Percentiles rank a stretch among this genome's conserved stretches.
Conservation (phyloP, 73 alveolate genomes). For the Stentor coeruleus region DNA sequence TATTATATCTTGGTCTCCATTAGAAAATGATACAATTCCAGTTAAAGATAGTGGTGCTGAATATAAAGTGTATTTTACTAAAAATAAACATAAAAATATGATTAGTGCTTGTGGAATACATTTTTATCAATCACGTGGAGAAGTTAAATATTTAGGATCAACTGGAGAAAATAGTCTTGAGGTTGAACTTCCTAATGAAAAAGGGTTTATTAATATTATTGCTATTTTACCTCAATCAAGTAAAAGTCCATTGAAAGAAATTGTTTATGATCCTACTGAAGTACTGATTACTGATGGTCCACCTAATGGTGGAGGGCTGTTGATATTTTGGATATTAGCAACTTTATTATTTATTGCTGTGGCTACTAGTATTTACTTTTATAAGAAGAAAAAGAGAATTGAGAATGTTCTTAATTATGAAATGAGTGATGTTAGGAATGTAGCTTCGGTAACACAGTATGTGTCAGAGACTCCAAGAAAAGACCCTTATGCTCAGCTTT, state of each 20-base stretch:
- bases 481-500: too few relatives aligned
- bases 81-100: neutral
- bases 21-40: neutral
- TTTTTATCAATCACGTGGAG: neutral
- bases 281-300: neutral
- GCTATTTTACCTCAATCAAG: neutral
- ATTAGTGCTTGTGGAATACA: neutral
- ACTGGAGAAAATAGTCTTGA: neutral
- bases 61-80: neutral
- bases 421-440: neutral
- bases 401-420: neutral
- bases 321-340: neutral
- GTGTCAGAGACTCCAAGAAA: too few relatives aligned
- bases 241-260: neutral
- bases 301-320: neutral
- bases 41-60: neutral
- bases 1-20: neutral
- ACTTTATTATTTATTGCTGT: neutral
- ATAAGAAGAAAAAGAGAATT: too few relatives aligned
- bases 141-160: too few relatives aligned
- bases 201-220: neutral
- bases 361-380: neutral
- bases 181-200: neutral
- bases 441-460: neutral
- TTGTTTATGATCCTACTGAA: neutral